phyloP scores from a whole-genome alignment of 1,284 basidiomycete genomes.

The Malassezia psittaci region DNA sequence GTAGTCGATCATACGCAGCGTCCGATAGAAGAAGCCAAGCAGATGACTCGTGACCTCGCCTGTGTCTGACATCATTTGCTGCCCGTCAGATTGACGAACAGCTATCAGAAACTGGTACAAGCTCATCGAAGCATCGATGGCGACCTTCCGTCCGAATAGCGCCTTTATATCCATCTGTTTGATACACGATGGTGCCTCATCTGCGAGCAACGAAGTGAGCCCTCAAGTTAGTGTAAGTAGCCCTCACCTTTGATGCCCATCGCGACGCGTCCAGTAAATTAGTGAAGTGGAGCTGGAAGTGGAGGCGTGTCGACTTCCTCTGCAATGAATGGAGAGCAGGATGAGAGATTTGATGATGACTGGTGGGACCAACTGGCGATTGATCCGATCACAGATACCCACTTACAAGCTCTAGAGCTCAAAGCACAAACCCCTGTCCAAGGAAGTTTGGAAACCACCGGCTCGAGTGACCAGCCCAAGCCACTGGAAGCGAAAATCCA shows the following conservation, averaged over 20 bases:
- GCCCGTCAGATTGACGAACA: slow-evolving; percentile 87
- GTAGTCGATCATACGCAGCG: slow-evolving; percentile 81
- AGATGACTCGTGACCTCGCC: slow-evolving; percentile 86
- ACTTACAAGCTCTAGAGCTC: slow-evolving; percentile 12
- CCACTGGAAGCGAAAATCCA: background rate
- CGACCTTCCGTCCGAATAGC: slow-evolving; percentile 74
- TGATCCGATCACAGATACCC: slow-evolving; percentile 10
- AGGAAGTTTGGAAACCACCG: background rate
- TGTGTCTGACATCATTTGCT: slow-evolving; percentile 88
- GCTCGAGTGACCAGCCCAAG: too few species aligned
- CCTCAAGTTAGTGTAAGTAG: slow-evolving; percentile 51
- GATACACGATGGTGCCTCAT: slow-evolving; percentile 78
- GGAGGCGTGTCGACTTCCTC: background rate
- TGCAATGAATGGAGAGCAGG: background rate
- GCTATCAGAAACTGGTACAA: slow-evolving; percentile 85
- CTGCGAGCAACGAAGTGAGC: slow-evolving; percentile 70
- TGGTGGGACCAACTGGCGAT: slow-evolving; percentile 17
- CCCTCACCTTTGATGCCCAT: slow-evolving; percentile 19
- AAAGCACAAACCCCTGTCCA: background rate
- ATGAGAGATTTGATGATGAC: slow-evolving; percentile 14
- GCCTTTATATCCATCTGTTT: slow-evolving; percentile 91
- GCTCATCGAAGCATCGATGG: slow-evolving; percentile 68
- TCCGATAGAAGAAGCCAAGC: slow-evolving; percentile 93
- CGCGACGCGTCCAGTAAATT: background rate
- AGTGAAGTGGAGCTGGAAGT: background rate